Percentiles rank a stretch among this genome's conserved stretches.
Conservation (phyloP, 768 basidiomycete species). For the Leccinum fibrillosum region DNA sequence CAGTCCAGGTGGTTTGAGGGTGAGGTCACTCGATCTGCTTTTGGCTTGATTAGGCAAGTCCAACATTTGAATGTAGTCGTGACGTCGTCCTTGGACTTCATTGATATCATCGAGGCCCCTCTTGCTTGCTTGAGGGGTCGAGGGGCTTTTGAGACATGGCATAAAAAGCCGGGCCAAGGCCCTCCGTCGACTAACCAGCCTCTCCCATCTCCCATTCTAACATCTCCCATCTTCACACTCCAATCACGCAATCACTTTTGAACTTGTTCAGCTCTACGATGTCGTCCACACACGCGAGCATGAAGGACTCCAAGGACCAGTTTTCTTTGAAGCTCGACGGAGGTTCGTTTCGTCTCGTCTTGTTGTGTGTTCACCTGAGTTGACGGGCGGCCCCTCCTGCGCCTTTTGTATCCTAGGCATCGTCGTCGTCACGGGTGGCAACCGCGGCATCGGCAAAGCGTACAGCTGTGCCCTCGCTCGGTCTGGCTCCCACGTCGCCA, state of each 20-base stretch:
- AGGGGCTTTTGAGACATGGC: slow-evolving; percentile 11
- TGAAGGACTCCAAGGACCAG: neutral
- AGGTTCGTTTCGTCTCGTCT: slow-evolving; percentile 21
- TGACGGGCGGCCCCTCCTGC: neutral
- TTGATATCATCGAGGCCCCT: neutral
- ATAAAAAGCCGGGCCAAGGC: slow-evolving; percentile 8
- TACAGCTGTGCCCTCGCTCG: slow-evolving; percentile 50
- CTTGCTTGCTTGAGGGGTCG: neutral
- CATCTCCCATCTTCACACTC: neutral
- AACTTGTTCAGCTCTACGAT: slow-evolving; percentile 6
- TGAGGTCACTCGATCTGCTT: slow-evolving; percentile 17
- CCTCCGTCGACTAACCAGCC: neutral
- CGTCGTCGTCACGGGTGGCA: slow-evolving; percentile 60
- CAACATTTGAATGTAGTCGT: slow-evolving; percentile 1
- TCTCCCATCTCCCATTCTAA: neutral
- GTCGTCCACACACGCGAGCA: neutral
- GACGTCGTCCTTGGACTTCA: neutral
- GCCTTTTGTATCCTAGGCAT: slow-evolving; percentile 33
- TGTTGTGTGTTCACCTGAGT: neutral
- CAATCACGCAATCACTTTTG: slow-evolving; percentile 5
- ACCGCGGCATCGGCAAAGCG: slow-evolving; percentile 58
- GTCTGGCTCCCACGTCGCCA: slow-evolving; percentile 56
- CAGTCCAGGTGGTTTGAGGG: neutral
- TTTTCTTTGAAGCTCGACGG: slow-evolving; percentile 22
- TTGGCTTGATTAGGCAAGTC: slow-evolving; percentile 4